phyloP scores from a whole-genome alignment of 2,329 filamentous ascomycete species.

The Fusarium musae region DNA sequence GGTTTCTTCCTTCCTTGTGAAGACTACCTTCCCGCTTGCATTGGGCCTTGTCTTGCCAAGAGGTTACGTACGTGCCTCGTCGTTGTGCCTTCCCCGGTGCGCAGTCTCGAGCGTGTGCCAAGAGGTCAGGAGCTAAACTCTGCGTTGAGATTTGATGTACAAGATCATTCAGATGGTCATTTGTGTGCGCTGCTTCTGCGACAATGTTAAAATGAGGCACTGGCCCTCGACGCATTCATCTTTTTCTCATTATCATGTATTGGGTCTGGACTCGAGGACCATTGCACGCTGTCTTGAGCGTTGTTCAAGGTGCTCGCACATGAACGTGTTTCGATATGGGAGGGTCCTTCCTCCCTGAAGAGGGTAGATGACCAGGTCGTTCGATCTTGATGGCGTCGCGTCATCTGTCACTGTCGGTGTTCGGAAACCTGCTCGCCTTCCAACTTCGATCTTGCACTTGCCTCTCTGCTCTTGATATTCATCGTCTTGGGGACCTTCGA shows the following conservation, averaged over 20 bases:
- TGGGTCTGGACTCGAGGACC: accelerated
- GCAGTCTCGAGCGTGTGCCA: background rate
- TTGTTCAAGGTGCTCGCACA: background rate
- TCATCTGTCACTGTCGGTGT: background rate
- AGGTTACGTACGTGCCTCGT: accelerated
- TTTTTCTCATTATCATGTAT: background rate
- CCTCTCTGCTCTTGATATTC: background rate
- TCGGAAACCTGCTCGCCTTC: no score
- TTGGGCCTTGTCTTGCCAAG: background rate
- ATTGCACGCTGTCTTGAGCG: background rate
- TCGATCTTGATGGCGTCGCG: background rate
- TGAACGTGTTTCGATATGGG: background rate
- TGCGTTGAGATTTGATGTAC: background rate
- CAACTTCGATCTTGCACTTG: no score
- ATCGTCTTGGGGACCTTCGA: background rate
- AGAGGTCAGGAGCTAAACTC: background rate
- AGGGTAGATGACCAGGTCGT: background rate
- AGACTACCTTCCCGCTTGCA: accelerated
- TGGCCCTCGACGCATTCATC: background rate
- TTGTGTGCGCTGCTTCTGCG: no score
- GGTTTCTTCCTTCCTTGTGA: background rate
- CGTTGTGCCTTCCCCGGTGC: background rate
- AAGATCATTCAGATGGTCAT: background rate
- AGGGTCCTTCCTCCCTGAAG: background rate
- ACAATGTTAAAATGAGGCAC: background rate